phyloP scores from a whole-genome alignment of 1,139 yeast species.

The Taphrina betulina region DNA sequence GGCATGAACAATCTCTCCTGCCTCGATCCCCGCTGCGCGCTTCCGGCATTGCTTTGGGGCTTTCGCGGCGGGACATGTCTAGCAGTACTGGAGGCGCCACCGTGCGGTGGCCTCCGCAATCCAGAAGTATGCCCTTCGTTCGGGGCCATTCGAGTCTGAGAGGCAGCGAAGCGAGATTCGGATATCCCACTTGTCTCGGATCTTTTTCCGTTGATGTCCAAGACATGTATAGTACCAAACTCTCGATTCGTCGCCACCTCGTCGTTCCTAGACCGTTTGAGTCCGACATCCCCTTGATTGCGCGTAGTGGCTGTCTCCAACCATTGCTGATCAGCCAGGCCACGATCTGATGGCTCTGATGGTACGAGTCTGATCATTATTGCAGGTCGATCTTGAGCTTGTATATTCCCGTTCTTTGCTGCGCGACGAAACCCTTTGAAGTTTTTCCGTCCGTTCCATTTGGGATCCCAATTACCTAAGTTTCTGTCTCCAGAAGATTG shows the following conservation, averaged over 20 bases:
- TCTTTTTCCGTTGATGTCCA: background rate
- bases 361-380: conserved; percentile 14
- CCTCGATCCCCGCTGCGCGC: background rate
- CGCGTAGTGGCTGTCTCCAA: conserved; percentile 13
- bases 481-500: background rate
- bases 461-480: conserved; percentile 19
- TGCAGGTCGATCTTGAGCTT: background rate
- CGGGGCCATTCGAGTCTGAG: background rate
- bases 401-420: background rate
- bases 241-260: too few relatives aligned
- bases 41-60: background rate
- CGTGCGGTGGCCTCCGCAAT: too few relatives aligned
- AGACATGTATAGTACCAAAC: too few relatives aligned
- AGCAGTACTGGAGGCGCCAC: background rate
- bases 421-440: conserved; percentile 29
- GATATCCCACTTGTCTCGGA: background rate
- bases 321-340: conserved; percentile 9
- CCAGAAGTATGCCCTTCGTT: too few relatives aligned
- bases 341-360: conserved; percentile 4
- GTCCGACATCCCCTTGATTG: background rate
- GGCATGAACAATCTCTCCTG: conserved; percentile 6
- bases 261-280: background rate
- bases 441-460: conserved; percentile 32
- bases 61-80: background rate
- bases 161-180: background rate